phyloP scores from a whole-genome alignment of 768 basidiomycete species.

The Lactifluus hygrophoroides region DNA sequence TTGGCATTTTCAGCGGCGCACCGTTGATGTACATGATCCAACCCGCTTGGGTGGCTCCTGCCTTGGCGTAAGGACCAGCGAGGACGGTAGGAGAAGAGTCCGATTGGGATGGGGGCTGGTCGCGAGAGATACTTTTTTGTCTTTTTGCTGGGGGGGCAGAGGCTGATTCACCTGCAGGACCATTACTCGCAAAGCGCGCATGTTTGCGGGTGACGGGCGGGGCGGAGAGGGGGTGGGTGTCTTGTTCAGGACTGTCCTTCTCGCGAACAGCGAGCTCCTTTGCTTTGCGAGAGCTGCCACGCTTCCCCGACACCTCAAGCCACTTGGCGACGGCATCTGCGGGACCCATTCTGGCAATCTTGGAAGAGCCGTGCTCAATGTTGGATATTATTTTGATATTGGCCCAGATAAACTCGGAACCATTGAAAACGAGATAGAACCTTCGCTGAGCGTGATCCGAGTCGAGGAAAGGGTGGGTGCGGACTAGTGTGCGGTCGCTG shows the following conservation, averaged over 20 bases:
- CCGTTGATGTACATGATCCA: conserved; percentile 12
- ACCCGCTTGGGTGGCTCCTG: conserved; percentile 6
- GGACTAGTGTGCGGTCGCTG: not conserved
- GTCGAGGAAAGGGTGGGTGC: conserved; percentile 10
- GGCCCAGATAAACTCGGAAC: conserved; percentile 5
- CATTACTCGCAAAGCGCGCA: not conserved
- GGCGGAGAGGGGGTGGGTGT: not conserved
- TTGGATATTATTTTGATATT: conserved; percentile 9
- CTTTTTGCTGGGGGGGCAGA: conserved; percentile 11
- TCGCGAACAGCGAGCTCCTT: not conserved
- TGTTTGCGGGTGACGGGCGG: not conserved
- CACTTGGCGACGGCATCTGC: conserved; percentile 13
- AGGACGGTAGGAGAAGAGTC: not conserved
- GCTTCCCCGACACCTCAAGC: conserved; percentile 6
- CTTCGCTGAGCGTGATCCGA: conserved; percentile 14
- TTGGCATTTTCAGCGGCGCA: conserved; percentile 1
- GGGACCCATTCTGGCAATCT: not conserved
- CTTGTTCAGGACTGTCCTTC: not conserved
- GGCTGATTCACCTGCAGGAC: not conserved
- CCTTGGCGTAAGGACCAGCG: conserved; percentile 8
- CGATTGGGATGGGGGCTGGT: not conserved
- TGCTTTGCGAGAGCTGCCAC: not conserved
- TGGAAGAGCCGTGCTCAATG: not conserved
- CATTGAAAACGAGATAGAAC: conserved; percentile 14
- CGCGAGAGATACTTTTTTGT: not conserved